These are phyloP conservation scores for Dryas integrifolia DNA, from an alignment of 331 rosid species.

Conservation along the genomic window DNA sequence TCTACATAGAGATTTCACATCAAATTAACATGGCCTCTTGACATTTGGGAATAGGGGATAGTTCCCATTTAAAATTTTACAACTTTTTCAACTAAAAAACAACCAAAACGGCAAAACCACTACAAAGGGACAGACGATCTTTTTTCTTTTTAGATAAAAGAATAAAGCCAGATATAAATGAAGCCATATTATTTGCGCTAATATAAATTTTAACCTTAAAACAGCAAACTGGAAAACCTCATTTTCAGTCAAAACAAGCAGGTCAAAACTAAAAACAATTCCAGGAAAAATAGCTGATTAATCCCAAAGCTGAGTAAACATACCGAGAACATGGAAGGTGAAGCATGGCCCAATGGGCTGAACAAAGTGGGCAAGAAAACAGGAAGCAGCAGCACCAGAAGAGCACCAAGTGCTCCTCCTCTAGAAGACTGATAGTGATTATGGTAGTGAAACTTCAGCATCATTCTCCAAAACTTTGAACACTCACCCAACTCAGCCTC, in stretches of 20 bases:
- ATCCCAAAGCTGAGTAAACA: slow-evolving; percentile 7
- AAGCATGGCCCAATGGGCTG: slow-evolving; percentile 44
- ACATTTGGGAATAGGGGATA: not conserved
- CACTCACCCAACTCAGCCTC: slow-evolving; percentile 7
- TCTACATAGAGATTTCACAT: not conserved
- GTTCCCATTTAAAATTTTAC: not conserved
- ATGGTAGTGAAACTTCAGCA: slow-evolving; percentile 34
- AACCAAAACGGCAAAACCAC: not conserved
- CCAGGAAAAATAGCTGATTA: not conserved
- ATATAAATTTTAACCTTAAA: not conserved
- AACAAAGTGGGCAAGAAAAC: slow-evolving; percentile 35
- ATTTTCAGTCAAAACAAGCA: not conserved
- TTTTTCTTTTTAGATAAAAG: not conserved
- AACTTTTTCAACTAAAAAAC: not conserved
- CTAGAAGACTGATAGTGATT: slow-evolving; percentile 27
- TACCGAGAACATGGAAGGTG: slow-evolving; percentile 57
- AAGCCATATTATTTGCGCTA: not conserved
- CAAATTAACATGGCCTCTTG: not conserved
- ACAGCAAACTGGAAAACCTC: not conserved
- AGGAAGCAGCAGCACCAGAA: slow-evolving; percentile 41
- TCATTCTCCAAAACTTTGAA: slow-evolving; percentile 19
- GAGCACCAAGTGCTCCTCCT: slow-evolving; percentile 37
- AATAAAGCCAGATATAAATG: not conserved
- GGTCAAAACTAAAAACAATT: not conserved
- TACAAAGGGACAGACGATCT: not conserved